Percentiles rank a stretch among this genome's conserved stretches.
phyloP scores from a whole-genome alignment of 2,329 filamentous ascomycete genomes.

The Endothia cerciana region DNA sequence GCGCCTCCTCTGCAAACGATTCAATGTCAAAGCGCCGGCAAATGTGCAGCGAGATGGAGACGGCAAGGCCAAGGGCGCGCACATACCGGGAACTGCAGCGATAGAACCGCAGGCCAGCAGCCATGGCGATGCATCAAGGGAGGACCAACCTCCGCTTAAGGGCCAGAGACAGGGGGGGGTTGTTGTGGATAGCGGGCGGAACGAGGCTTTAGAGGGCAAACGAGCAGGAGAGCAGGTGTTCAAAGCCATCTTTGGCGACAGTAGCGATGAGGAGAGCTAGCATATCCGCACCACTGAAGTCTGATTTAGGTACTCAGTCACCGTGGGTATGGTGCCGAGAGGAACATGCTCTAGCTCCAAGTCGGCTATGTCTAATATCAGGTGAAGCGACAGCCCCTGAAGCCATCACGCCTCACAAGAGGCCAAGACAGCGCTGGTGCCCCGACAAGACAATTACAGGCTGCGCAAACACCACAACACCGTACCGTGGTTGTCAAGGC shows the following conservation, averaged over 20 bases:
- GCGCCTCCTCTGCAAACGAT: constrained; percentile 88
- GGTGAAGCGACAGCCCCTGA: not conserved
- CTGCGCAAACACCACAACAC: not conserved
- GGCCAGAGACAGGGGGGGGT: constrained; percentile 33
- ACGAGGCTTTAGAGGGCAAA: constrained; percentile 76
- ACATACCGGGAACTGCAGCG: constrained; percentile 14
- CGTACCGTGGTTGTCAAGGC: not conserved
- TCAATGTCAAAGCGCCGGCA: constrained; percentile 80
- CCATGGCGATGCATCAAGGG: constrained; percentile 8
- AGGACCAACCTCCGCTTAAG: constrained; percentile 15
- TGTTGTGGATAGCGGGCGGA: constrained; percentile 70
- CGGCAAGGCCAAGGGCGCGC: constrained; percentile 32
- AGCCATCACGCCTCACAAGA: not conserved
- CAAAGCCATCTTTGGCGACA: constrained; percentile 90
- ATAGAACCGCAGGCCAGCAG: not conserved
- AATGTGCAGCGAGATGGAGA: constrained; percentile 63
- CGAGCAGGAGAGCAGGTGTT: constrained; percentile 82
- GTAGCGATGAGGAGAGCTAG: constrained; percentile 63
- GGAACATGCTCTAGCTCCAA: not conserved
- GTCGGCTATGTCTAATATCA: not conserved
- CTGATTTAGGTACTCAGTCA: not conserved
- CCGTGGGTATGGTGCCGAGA: not conserved
- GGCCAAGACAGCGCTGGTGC: not conserved
- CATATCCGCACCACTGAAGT: not conserved
- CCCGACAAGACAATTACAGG: not conserved